Base-by-base conservation (phyloP, 1,284 basidiomycete species). In the Erythrobasidium hasegawianum region DNA sequence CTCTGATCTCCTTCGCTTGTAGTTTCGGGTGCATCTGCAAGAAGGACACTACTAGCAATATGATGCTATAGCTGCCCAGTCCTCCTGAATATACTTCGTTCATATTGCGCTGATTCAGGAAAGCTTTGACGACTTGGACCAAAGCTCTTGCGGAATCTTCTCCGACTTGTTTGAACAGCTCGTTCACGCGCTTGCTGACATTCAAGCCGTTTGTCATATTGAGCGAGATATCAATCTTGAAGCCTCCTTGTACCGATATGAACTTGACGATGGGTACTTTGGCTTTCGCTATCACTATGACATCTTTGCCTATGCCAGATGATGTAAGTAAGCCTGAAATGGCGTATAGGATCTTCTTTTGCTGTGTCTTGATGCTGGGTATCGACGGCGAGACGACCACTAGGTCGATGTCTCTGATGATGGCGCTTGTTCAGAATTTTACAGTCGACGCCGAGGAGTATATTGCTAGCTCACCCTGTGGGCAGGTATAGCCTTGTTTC, bases 41-140 rank as follows among this genome's bases (percentile, higher is more conserved):
- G 77, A 97, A 97, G 75, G 86, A 91, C 72, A 97, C 85, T 13
- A 88, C 91, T 68, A 97, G 79, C 76, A 91, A 95, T 62, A 97
- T 93, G 71, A 97, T 90, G 69, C 88, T 87, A 77, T 97, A 98
- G 75, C 89, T 92, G 9, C 95, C 94, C 16, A 99, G 78, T 0
- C 96, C 95, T 10, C 96, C 95, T 0, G 88, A 90, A 77, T 87
- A 97, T 13, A 97, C 95, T 78, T 98, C 95, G 77, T 97, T 97
- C 90, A 97, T 90, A 26, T 85, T 86, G 41, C 95, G 82, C 76
- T 97, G 91, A 70, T 83, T 84, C 64, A 98, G 82, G 77, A 97
- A 95, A 3, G 87, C 84, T 79, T 98, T 98, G 73, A 89, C 86
- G 68, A 95, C 84, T 75, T 97, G 80, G 26, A 94, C 86, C 39